A percentile compares a stretch with the other conserved stretches of the same genome.
These are phyloP conservation scores for Penstemon barbatus DNA, from an alignment of 257 asterid species.

Conservation along the genomic window DNA sequence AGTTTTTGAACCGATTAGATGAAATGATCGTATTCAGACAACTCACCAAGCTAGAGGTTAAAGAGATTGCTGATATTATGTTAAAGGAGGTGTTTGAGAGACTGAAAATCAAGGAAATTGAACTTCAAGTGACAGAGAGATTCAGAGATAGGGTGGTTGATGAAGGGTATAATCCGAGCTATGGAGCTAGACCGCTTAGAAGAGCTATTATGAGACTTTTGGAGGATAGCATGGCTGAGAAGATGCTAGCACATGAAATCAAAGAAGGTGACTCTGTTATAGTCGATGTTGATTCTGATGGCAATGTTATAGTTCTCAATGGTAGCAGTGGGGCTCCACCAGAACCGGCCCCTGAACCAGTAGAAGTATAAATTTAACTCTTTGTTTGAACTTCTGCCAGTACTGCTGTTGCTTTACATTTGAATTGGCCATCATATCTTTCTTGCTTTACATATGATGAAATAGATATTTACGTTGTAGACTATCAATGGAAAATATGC, in stretches of 20 bases:
- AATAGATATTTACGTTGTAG: no score
- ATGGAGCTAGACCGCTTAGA: slow-evolving; percentile 81
- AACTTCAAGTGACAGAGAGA: slow-evolving; percentile 60
- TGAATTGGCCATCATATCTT: neutral
- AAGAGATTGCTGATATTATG: slow-evolving; percentile 76
- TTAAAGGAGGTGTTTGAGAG: slow-evolving; percentile 67
- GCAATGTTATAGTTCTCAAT: slow-evolving; percentile 62
- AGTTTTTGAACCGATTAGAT: slow-evolving; percentile 75
- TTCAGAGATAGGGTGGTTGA: slow-evolving; percentile 68
- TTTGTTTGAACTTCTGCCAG: neutral
- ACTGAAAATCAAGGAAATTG: slow-evolving; percentile 52
- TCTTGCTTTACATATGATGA: no score
- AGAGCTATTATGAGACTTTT: slow-evolving; percentile 78
- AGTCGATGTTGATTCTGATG: slow-evolving; percentile 64
- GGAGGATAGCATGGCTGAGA: slow-evolving; percentile 87
- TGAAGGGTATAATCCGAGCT: slow-evolving; percentile 70
- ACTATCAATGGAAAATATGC: neutral
- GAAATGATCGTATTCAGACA: slow-evolving; percentile 80
- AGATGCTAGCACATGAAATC: slow-evolving; percentile 59
- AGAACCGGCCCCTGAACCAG: slow-evolving; percentile 44
- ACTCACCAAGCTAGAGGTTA: slow-evolving; percentile 65
- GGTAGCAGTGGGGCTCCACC: slow-evolving; percentile 58
- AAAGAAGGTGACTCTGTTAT: slow-evolving; percentile 69
- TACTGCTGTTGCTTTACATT: slow-evolving; percentile 22
- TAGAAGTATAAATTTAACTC: slow-evolving; percentile 37